Conservation (phyloP, 371 early-diverging fungal species). For the Mucor circinelloides region DNA sequence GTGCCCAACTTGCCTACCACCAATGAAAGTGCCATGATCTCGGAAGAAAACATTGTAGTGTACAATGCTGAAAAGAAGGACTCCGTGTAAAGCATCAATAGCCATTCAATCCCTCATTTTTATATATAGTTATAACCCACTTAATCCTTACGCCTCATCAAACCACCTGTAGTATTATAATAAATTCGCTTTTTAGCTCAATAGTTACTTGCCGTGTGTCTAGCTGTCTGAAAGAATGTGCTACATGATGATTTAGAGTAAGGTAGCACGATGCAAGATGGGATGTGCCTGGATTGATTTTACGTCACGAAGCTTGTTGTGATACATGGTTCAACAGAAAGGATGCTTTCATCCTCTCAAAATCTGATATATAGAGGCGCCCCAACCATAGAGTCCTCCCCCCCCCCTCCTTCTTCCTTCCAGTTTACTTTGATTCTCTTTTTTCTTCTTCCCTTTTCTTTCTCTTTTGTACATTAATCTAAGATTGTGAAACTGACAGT, state of each 20-base stretch:
- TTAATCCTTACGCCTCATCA: neutral
- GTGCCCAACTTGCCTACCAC: slow-evolving; percentile 19
- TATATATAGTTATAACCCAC: neutral
- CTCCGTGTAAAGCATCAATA: neutral
- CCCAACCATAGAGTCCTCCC: neutral
- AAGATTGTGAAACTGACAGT: neutral
- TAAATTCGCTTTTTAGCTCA: neutral
- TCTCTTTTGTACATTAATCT: neutral
- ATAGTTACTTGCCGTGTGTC: neutral
- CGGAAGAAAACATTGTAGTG: slow-evolving; percentile 25
- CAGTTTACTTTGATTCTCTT: neutral
- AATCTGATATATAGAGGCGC: neutral
- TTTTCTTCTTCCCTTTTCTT: neutral
- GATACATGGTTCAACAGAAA: slow-evolving; percentile 2
- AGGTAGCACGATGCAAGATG: neutral
- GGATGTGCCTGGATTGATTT: neutral
- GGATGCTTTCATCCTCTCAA: neutral
- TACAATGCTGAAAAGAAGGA: slow-evolving; percentile 22
- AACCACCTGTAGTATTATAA: neutral
- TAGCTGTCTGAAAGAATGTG: neutral
- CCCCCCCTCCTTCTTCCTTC: neutral
- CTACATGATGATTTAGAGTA: slow-evolving; percentile 3
- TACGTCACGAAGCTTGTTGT: slow-evolving; percentile 1
- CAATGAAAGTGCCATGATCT: slow-evolving; percentile 8
- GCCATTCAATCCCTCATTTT: neutral